A percentile compares a stretch with the other conserved stretches of the same genome.
These are phyloP conservation scores for Populus euphratica DNA, from an alignment of 345 rosid genomes.

Conservation along the genomic window DNA sequence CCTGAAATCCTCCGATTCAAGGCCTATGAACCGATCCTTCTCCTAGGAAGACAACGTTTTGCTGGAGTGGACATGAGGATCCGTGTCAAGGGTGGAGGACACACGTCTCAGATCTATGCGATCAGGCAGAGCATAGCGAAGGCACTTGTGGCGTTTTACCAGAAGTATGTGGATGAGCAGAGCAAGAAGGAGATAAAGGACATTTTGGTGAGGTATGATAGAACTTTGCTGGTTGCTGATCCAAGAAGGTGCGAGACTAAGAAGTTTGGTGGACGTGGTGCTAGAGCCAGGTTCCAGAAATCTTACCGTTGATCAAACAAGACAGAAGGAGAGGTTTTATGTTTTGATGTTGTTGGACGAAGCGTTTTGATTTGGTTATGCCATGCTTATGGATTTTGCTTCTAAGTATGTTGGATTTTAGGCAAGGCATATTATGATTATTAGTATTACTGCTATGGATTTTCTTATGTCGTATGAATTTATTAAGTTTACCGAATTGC, in stretches of 20 bases:
- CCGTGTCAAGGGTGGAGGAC: conserved; percentile 75
- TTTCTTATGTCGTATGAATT: not conserved
- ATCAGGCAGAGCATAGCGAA: conserved; percentile 91
- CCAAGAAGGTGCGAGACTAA: conserved; percentile 90
- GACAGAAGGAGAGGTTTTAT: not conserved
- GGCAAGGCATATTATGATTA: not conserved
- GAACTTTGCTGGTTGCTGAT: conserved; percentile 86
- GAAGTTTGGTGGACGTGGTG: conserved; percentile 93
- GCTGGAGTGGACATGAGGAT: conserved; percentile 46
- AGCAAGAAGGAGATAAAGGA: conserved; percentile 88
- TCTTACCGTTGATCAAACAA: conserved; percentile 61
- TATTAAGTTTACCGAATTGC: not conserved
- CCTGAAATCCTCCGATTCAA: conserved; percentile 31
- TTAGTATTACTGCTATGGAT: not conserved
- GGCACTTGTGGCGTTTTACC: conserved; percentile 76
- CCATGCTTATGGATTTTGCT: not conserved
- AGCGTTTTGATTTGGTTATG: not conserved
- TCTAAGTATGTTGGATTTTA: not conserved
- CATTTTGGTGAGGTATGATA: conserved; percentile 65
- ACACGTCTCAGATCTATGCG: conserved; percentile 89
- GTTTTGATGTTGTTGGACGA: not conserved
- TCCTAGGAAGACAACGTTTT: conserved; percentile 21
- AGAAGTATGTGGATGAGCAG: conserved; percentile 85
- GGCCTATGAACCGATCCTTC: conserved; percentile 24
- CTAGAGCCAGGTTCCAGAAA: conserved; percentile 89